Evolutionary conservation across 495 filamentous ascomycete species (phyloP).

Genomic region (Emericellopsis terricola): DNA sequence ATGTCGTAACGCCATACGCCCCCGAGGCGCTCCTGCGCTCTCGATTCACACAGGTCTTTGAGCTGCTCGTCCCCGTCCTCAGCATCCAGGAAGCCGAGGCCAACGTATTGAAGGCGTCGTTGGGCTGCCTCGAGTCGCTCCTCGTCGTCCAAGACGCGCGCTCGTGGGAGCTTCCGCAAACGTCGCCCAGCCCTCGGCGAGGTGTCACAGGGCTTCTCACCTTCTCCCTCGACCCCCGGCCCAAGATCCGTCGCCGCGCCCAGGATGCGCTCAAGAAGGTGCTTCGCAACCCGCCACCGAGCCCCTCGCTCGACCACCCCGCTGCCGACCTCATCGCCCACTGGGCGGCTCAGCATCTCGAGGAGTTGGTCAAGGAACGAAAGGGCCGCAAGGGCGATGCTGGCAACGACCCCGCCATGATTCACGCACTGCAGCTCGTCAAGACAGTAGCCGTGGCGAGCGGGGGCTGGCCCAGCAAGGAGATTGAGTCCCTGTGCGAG

Average conservation of each 20-base stretch:
- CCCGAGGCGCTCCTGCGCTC: constrained; percentile 72
- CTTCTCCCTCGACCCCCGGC: constrained; percentile 70
- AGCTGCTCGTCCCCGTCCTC: constrained; percentile 66
- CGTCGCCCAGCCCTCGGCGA: constrained; percentile 69
- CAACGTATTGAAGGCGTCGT: constrained; percentile 69
- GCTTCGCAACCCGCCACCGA: constrained; percentile 67
- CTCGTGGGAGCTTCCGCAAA: constrained; percentile 72
- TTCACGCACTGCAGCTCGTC: constrained; percentile 79
- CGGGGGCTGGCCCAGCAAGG: constrained; percentile 92
- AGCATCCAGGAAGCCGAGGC: constrained; percentile 71
- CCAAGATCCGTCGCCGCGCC: constrained; percentile 87
- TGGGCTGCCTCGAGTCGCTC: constrained; percentile 79
- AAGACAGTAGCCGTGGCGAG: constrained; percentile 73
- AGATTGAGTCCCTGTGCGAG: constrained; percentile 82
- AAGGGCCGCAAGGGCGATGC: constrained; percentile 47
- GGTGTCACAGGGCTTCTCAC: constrained; percentile 75
- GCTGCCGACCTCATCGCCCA: constrained; percentile 92
- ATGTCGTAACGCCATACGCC: constrained; percentile 66
- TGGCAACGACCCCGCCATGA: constrained; percentile 61
- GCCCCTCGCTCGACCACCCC: constrained; percentile 80
- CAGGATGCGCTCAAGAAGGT: constrained; percentile 78
- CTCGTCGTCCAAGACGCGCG: constrained; percentile 72
- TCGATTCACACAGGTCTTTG: constrained; percentile 87
- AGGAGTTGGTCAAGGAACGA: constrained; percentile 46
- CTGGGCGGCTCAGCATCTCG: constrained; percentile 58